Evolutionary conservation across 1,139 yeast species (phyloP).

Genomic region (Yamadazyma buinensis): DNA sequence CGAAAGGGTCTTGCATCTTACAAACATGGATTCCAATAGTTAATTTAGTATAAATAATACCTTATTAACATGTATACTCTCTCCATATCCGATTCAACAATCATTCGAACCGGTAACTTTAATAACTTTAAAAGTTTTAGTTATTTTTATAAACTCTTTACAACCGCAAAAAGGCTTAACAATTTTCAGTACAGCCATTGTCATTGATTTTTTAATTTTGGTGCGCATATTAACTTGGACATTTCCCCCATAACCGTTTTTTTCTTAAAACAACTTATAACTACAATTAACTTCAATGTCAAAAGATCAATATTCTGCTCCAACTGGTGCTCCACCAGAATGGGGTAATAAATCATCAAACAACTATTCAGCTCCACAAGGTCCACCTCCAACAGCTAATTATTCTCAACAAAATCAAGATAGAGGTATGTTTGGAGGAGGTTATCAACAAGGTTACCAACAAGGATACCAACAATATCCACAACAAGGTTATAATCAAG

Average conservation of each 20-base stretch:
- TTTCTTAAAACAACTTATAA: neutral
- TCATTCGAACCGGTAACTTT: no score
- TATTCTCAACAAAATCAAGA: constrained; percentile 26
- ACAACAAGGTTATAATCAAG: constrained; percentile 23
- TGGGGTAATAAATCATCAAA: constrained; percentile 23
- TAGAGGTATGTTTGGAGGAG: constrained; percentile 24
- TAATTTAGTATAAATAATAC: no score
- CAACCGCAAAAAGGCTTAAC: no score
- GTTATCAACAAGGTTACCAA: constrained; percentile 34
- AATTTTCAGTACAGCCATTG: no score
- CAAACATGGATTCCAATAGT: no score
- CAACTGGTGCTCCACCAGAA: constrained; percentile 47
- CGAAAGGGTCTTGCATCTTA: no score
- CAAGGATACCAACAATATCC: constrained; percentile 32
- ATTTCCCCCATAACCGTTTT: neutral
- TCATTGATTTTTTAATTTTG: no score
- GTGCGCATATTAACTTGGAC: neutral
- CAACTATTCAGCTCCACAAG: constrained; percentile 23
- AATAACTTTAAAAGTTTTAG: no score
- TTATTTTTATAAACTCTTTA: no score
- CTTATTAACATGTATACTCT: no score
- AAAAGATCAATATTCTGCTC: constrained; percentile 30
- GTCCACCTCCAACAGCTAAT: constrained; percentile 27
- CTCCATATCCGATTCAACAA: no score
- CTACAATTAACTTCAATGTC: constrained; percentile 10